Evolutionary conservation across 768 basidiomycete species (phyloP).

Genomic region (Sistotremastrum suecicum): DNA sequence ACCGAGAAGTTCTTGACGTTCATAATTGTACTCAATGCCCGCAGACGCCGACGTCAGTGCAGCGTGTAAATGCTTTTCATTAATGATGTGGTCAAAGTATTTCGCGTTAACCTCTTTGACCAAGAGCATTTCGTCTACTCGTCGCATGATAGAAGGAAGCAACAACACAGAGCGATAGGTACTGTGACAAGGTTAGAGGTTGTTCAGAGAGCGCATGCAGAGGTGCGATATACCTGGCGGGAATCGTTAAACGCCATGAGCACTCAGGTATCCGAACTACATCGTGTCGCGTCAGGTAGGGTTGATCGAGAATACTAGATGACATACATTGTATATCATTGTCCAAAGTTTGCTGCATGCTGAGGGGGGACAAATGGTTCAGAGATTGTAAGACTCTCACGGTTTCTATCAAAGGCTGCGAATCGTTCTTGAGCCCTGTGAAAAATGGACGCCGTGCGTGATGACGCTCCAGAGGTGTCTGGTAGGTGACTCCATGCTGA

Average conservation of each 20-base stretch:
- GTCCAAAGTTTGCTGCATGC: not conserved
- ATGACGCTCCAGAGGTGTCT: constrained; percentile 53
- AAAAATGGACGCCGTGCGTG: constrained; percentile 47
- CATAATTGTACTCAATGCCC: constrained; percentile 61
- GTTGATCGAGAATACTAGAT: not conserved
- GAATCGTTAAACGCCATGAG: constrained; percentile 33
- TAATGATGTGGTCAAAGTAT: constrained; percentile 48
- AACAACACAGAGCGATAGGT: constrained; percentile 53
- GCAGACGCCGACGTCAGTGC: constrained; percentile 63
- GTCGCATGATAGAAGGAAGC: constrained; percentile 58
- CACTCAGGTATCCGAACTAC: not conserved
- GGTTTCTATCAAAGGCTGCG: constrained; percentile 66
- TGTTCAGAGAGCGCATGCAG: not conserved
- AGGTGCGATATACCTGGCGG: constrained; percentile 41
- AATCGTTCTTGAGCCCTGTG: constrained; percentile 40
- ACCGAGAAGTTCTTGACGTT: constrained; percentile 78
- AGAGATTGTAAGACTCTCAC: constrained; percentile 31
- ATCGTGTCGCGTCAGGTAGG: not conserved
- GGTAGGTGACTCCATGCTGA: constrained; percentile 49
- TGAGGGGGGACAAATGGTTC: constrained; percentile 31
- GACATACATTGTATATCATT: too few relatives aligned
- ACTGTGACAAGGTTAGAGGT: constrained; percentile 20
- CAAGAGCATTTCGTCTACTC: constrained; percentile 61
- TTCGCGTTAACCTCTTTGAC: constrained; percentile 66
- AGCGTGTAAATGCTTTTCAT: constrained; percentile 43